Evolutionary conservation across 106 monocot genomes (phyloP).

Genomic region (Xerophyta viscosa): DNA sequence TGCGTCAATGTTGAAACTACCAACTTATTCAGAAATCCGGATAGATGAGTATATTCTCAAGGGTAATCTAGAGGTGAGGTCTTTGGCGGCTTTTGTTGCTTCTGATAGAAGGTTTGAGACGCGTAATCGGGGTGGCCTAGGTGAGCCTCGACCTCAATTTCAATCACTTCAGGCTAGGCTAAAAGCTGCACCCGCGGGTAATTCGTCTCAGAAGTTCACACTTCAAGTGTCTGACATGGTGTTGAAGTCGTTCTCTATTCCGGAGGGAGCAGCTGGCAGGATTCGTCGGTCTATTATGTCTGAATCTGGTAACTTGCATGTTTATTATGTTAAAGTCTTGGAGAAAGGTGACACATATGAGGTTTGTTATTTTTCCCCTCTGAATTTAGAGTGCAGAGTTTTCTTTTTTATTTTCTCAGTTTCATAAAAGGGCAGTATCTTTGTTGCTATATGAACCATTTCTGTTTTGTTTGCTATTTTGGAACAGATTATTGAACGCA

Average conservation of each 20-base stretch:
- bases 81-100: constrained; percentile 69
- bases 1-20: constrained; percentile 42
- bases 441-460: neutral
- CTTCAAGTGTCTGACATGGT: constrained; percentile 66
- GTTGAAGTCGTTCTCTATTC: constrained; percentile 55
- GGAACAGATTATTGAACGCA: constrained; percentile 86
- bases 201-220: constrained; percentile 51
- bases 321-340: constrained; percentile 78
- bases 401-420: neutral
- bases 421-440: no score
- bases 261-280: constrained; percentile 93
- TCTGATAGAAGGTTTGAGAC: constrained; percentile 44
- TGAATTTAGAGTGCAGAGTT: neutral
- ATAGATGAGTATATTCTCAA: constrained; percentile 69
- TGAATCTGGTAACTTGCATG: constrained; percentile 75
- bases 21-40: constrained; percentile 57
- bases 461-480: constrained; percentile 4
- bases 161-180: constrained; percentile 81
- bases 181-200: constrained; percentile 41
- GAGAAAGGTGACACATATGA: constrained; percentile 95
- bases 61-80: constrained; percentile 59
- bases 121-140: constrained; percentile 43
- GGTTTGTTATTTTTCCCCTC: no score
- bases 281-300: constrained; percentile 75
- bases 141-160: constrained; percentile 68